Percentiles rank a stretch among this genome's conserved stretches.
Conservation (phyloP, 129 eudicot species). For the Escallonia herrerae region DNA sequence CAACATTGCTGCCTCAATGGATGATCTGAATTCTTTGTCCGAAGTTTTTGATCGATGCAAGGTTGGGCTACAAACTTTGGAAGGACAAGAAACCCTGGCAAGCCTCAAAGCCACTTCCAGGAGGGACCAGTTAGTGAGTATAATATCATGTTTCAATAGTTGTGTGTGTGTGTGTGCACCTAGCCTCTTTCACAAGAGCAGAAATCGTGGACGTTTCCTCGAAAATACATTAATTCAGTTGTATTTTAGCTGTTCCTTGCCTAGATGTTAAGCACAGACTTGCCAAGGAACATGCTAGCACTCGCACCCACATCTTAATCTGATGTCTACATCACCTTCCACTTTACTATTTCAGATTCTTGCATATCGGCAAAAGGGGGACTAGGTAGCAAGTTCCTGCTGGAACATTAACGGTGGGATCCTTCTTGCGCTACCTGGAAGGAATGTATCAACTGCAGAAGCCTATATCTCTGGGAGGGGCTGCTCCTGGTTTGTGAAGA, state of each 20-base stretch:
- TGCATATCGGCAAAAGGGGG: slow-evolving; percentile 11
- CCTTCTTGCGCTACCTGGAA: too few relatives aligned
- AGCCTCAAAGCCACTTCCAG: slow-evolving; percentile 3
- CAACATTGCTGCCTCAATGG: slow-evolving; percentile 1
- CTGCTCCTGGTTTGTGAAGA: too few relatives aligned
- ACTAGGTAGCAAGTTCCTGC: background rate
- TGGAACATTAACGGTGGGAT: too few relatives aligned
- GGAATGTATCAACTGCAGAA: too few relatives aligned
- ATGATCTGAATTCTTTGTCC: background rate
- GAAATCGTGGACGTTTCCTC: background rate
- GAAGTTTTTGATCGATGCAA: slow-evolving; percentile 3
- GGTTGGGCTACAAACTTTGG: slow-evolving; percentile 4
- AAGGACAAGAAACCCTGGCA: slow-evolving; percentile 18
- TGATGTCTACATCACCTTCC: background rate
- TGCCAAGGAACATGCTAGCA: background rate
- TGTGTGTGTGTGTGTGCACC: background rate
- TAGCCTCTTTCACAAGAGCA: background rate
- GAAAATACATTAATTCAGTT: too few relatives aligned
- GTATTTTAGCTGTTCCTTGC: background rate
- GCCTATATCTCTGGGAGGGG: too few relatives aligned
- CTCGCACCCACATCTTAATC: background rate
- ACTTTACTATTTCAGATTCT: slow-evolving; percentile 2
- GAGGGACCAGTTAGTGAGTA: slow-evolving; percentile 11
- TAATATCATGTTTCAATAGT: background rate
- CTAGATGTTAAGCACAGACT: background rate